Conservation (phyloP, 2,329 filamentous ascomycete species). For the Neonectria coccinea region DNA sequence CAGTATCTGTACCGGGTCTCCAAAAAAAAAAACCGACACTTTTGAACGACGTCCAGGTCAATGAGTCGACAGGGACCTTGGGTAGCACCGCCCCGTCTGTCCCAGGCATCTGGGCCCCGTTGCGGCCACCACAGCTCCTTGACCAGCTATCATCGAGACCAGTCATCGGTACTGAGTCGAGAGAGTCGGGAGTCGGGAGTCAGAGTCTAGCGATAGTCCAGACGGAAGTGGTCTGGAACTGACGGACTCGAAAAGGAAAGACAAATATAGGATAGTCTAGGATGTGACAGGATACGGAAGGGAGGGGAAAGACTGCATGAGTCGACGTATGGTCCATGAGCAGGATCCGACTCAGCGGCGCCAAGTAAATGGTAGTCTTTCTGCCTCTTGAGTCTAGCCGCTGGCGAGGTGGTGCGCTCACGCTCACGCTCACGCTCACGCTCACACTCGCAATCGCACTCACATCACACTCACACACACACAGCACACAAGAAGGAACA, state of each 20-base stretch:
- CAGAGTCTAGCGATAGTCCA: neutral
- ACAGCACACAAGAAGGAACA: neutral
- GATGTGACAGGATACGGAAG: neutral
- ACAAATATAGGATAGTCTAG: neutral
- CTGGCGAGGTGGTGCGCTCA: neutral
- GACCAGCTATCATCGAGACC: conserved; percentile 28
- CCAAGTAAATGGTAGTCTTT: neutral
- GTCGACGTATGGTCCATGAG: neutral
- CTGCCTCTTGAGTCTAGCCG: neutral
- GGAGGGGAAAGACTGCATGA: neutral
- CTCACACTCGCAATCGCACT: too few species aligned
- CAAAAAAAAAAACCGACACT: conserved; percentile 4
- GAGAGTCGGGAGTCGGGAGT: too few species aligned
- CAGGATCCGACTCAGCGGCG: neutral
- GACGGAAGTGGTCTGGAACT: neutral
- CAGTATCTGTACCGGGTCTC: neutral
- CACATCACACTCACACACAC: too few species aligned
- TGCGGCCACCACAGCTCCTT: conserved; percentile 19
- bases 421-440: neutral
- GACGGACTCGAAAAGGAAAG: neutral
- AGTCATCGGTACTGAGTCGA: conserved; percentile 11
- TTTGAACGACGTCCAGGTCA: conserved; percentile 14
- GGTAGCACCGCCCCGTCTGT: conserved; percentile 20
- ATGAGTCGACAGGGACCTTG: conserved; percentile 20
- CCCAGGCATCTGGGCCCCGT: conserved; percentile 32